Base-by-base conservation (phyloP, 2,329 filamentous ascomycete genomes). In the Xenosphaeropsis pyriputrescens region DNA sequence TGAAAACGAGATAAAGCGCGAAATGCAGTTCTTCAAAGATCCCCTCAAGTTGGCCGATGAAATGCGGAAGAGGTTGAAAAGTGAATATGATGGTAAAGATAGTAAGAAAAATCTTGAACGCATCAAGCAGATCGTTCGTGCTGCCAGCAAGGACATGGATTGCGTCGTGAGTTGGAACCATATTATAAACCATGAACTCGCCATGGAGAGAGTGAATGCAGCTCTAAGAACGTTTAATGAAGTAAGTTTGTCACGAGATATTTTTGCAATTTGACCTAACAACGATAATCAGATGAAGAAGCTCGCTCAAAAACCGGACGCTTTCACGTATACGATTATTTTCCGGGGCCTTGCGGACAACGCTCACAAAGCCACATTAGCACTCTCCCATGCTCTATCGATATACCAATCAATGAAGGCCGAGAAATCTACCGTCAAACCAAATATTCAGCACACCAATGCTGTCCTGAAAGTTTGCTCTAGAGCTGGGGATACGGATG, bases 211-310 rank as follows among this genome's bases (percentile, higher is more conserved):
- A 37, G 57, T 85, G 26, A 67, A 68, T 42, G 61, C 65, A 15
- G 88, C 83, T 14, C 60, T 93, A 40, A 86, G 82, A 59, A 64
- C 85, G n/a, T 95, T 77, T 62, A 94, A 95, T 57, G 89, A 96
- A 57, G 81, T 83, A 57, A 44, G 65, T 42, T 18, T 31, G 14
- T 18, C 9, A n/a, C 39, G n/a, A 19, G 11, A 13, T 43, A 34
- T 22, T 15, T 7, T 2, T 15, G 18, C 17, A 9, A 32, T 32
- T 6, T 6, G 18, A 11, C 18, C 18, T 41, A 36, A 42, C 35
- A 45, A 49, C 37, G 32, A 29, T 19, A 34, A 41, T 11, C 47
- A 85, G 81, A 96, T 98, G 89, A 98, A 96, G 63, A 96, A 96
- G 62, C 72, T 86, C 43, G 79, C 68, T 5, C 81, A 93, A 50